Conservation (phyloP, 306 rosid species). For the Dalbergia cochinchinensis region DNA sequence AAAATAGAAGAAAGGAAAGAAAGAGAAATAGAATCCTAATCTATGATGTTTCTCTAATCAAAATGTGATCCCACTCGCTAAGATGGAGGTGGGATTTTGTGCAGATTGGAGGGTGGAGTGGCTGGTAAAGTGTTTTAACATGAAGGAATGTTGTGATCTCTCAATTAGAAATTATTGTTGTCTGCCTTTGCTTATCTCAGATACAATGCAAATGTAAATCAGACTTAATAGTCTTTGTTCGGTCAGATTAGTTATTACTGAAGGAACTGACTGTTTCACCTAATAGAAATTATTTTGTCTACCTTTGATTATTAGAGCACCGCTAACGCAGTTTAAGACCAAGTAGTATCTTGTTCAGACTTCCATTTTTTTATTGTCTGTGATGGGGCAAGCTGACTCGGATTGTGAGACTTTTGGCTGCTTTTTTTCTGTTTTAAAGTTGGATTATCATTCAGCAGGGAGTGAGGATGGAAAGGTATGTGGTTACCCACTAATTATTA, state of each 20-base stretch:
- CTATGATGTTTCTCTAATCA: neutral
- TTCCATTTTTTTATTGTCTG: neutral
- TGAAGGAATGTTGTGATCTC: conserved; percentile 26
- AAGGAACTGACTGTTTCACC: neutral
- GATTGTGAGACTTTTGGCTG: neutral
- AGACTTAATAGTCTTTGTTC: neutral
- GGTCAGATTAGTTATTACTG: neutral
- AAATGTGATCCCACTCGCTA: neutral
- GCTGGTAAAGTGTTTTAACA: conserved; percentile 7
- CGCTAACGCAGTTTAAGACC: neutral
- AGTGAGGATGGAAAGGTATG: neutral
- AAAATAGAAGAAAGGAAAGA: conserved; percentile 15
- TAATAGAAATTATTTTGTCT: neutral
- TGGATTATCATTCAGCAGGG: neutral
- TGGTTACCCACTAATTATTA: conserved; percentile 11
- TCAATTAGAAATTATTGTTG: conserved; percentile 6
- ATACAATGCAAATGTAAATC: conserved; percentile 11
- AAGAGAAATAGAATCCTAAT: conserved; percentile 22
- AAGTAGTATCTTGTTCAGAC: neutral
- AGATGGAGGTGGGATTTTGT: neutral
- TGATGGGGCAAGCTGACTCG: neutral
- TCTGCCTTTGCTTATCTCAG: neutral
- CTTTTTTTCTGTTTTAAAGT: neutral
- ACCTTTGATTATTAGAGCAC: neutral
- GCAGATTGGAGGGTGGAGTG: neutral